Evolutionary conservation across 352 stramenopile species (phyloP).

Genomic region (Phytopythium montanum): DNA sequence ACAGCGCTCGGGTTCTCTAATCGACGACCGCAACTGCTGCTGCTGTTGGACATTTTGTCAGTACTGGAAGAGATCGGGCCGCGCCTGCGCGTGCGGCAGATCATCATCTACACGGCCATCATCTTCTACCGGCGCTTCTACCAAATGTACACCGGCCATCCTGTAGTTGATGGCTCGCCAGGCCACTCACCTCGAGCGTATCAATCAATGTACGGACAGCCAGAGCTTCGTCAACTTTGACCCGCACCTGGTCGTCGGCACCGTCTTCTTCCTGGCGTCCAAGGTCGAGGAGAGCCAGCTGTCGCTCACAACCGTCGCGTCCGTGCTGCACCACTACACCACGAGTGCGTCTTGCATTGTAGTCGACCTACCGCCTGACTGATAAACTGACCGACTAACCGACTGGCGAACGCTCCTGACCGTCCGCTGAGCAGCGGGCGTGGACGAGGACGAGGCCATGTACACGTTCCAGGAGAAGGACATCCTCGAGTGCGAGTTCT

Average conservation of each 20-base stretch:
- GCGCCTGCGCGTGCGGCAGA: conserved; percentile 77
- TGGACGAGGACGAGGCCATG: conserved; percentile 85
- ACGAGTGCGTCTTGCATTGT: conserved; percentile 41
- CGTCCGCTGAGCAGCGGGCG: conserved; percentile 33
- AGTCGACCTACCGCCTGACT: background rate
- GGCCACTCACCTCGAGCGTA: background rate
- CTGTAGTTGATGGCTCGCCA: background rate
- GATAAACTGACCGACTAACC: too few relatives aligned
- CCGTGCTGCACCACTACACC: conserved; percentile 83
- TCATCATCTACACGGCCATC: conserved; percentile 90
- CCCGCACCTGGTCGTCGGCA: conserved; percentile 79
- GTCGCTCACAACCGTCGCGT: conserved; percentile 73
- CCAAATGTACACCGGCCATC: conserved; percentile 48
- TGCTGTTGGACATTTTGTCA: conserved; percentile 12
- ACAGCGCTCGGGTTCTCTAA: background rate
- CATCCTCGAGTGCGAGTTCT: conserved; percentile 90
- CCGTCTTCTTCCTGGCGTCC: conserved; percentile 82
- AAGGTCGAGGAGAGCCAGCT: conserved; percentile 88
- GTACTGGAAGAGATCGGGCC: conserved; percentile 85
- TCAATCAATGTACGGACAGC: conserved; percentile 25
- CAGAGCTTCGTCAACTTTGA: conserved; percentile 90
- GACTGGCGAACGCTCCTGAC: background rate
- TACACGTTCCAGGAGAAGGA: conserved; percentile 89
- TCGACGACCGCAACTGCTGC: too few relatives aligned
- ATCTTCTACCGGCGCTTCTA: conserved; percentile 91